Evolutionary conservation across 2,329 filamentous ascomycete species (phyloP).

Genomic region (Hypoxylon sp.): DNA sequence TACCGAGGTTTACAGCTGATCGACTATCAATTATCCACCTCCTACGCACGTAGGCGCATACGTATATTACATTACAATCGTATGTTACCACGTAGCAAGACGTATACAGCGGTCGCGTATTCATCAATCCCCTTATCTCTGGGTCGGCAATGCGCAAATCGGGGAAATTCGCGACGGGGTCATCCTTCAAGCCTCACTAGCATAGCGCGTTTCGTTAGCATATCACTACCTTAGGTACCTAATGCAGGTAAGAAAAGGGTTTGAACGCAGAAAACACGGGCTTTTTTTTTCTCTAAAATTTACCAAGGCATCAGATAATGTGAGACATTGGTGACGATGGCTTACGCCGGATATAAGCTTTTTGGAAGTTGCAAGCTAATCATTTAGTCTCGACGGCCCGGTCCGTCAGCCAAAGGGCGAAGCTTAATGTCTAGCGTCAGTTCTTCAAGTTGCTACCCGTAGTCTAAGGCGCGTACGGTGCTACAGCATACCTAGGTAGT

Average conservation of each 20-base stretch:
- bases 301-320: neutral
- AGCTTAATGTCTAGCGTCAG: neutral
- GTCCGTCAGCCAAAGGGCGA: neutral
- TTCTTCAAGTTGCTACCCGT: neutral
- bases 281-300: neutral
- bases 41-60: neutral
- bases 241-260: conserved; percentile 7
- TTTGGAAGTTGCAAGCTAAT: neutral
- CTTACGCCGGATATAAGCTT: neutral
- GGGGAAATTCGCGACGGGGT: neutral
- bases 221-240: no score
- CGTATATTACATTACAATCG: neutral
- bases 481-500: no score
- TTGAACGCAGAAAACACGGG: neutral
- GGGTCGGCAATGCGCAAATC: conserved; percentile 1
- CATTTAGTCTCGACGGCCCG: conserved; percentile 8
- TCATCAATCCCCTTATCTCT: neutral
- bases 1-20: conserved; percentile 1
- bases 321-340: neutral
- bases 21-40: neutral
- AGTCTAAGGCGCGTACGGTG: neutral
- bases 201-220: neutral
- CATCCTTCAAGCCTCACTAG: conserved; percentile 9
- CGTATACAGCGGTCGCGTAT: neutral
- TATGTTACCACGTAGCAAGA: neutral